phyloP scores from a whole-genome alignment of 2,329 filamentous ascomycete genomes.

The Pseudogymnoascus sp. region DNA sequence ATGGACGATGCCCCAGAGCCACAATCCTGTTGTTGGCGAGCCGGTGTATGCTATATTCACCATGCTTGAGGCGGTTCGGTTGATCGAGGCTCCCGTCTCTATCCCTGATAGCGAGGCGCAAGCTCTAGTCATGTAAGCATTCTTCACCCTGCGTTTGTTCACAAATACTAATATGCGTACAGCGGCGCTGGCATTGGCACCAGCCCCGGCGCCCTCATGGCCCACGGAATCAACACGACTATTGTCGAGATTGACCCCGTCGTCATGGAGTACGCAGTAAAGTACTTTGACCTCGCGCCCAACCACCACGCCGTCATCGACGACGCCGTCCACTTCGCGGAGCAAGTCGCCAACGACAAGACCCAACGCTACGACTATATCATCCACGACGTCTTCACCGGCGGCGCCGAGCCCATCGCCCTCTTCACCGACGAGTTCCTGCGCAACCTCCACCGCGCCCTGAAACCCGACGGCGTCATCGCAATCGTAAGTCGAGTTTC shows the following conservation, averaged over 20 bases:
- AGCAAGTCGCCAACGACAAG: constrained; percentile 31
- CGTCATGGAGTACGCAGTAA: constrained; percentile 72
- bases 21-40: constrained; percentile 50
- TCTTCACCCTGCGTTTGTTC: background rate
- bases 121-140: constrained; percentile 72
- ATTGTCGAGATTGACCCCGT: constrained; percentile 91
- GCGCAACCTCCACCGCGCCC: constrained; percentile 55
- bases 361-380: constrained; percentile 71
- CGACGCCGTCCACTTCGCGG: constrained; percentile 68
- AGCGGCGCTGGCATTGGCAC: constrained; percentile 90
- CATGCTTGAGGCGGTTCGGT: constrained; percentile 83
- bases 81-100: constrained; percentile 54
- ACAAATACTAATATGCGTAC: constrained; percentile 18
- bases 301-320: constrained; percentile 74
- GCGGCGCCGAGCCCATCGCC: constrained; percentile 79
- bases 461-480: constrained; percentile 72
- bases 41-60: constrained; percentile 95
- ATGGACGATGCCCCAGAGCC: constrained; percentile 65
- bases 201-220: constrained; percentile 74
- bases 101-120: constrained; percentile 57
- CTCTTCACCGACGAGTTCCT: constrained; percentile 87
- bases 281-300: constrained; percentile 71
- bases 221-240: constrained; percentile 84
- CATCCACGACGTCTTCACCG: constrained; percentile 95
- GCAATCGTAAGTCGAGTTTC: constrained; percentile 60